A percentile compares a stretch with the other conserved stretches of the same genome.
These are phyloP conservation scores for Verticillium klebahnii DNA, from an alignment of 2,329 filamentous ascomycete species.

Conservation along the genomic window DNA sequence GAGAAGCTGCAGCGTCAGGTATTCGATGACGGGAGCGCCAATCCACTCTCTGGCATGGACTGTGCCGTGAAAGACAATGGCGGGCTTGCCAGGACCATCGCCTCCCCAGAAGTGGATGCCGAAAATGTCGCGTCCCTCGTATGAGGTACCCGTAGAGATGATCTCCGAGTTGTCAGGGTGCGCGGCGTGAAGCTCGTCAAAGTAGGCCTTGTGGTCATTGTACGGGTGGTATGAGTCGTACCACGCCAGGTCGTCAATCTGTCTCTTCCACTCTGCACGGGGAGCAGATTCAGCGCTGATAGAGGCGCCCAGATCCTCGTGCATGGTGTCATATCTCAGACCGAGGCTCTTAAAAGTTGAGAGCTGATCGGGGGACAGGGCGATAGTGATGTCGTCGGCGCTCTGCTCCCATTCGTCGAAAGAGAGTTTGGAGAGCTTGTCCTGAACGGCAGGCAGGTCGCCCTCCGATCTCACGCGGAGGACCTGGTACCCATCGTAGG, in stretches of 20 bases:
- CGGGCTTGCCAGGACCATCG: conserved; percentile 39
- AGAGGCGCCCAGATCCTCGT: conserved; percentile 22
- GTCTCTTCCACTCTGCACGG: conserved; percentile 11
- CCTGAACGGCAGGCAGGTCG: background rate
- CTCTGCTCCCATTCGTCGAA: background rate
- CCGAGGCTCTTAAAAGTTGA: conserved; percentile 20
- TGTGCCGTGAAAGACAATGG: conserved; percentile 45
- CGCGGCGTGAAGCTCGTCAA: conserved; percentile 32
- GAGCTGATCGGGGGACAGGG: conserved; percentile 23
- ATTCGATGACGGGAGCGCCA: conserved; percentile 42
- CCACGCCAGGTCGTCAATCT: conserved; percentile 32
- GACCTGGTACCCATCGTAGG: conserved; percentile 41
- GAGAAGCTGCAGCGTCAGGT: conserved; percentile 39
- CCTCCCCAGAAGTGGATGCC: conserved; percentile 49
- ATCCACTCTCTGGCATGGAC: conserved; percentile 53
- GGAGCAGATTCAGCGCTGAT: conserved; percentile 22
- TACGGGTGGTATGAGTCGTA: conserved; percentile 47
- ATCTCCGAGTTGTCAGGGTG: conserved; percentile 42
- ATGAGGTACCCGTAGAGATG: conserved; percentile 38
- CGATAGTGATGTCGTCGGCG: conserved; percentile 22
- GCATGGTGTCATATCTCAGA: conserved; percentile 22
- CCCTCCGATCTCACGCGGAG: conserved; percentile 24
- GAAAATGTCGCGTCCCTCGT: conserved; percentile 47
- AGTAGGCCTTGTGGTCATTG: conserved; percentile 40
- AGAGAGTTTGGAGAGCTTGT: background rate